Evolutionary conservation across 164 flowering plant genomes (phyloP).

Genomic region (Cinnamomum chago): DNA sequence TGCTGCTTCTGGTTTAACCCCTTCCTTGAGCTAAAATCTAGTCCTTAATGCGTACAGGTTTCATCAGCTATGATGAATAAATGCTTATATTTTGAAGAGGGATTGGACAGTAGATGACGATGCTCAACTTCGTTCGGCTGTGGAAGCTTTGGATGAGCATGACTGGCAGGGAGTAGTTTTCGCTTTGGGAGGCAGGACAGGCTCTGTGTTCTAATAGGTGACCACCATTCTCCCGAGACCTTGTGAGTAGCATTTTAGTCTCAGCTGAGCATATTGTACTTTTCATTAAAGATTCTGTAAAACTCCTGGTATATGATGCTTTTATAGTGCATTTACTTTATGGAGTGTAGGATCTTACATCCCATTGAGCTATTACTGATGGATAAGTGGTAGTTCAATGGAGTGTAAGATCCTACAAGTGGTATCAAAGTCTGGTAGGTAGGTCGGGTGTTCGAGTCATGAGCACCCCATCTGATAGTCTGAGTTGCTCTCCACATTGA

Average conservation of each 20-base stretch:
- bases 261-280: neutral
- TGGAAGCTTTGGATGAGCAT: slow-evolving; percentile 62
- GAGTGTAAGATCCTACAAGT: too few relatives aligned
- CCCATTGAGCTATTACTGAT: too few relatives aligned
- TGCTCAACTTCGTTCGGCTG: slow-evolving; percentile 69
- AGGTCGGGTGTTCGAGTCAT: too few relatives aligned
- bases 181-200: slow-evolving; percentile 64
- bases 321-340: neutral
- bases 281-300: neutral
- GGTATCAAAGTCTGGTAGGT: too few relatives aligned
- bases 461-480: too few relatives aligned
- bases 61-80: slow-evolving; percentile 23
- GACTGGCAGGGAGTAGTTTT: slow-evolving; percentile 88
- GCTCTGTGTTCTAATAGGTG: slow-evolving; percentile 95
- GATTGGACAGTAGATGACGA: slow-evolving; percentile 92
- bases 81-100: slow-evolving; percentile 59
- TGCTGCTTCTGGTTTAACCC: too few relatives aligned
- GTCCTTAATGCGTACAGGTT: too few relatives aligned
- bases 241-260: neutral
- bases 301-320: neutral
- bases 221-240: slow-evolving; percentile 20
- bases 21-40: too few relatives aligned
- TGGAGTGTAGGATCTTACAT: neutral
- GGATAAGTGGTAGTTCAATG: too few relatives aligned
- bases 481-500: too few relatives aligned